Conservation (phyloP, 768 basidiomycete species). For the Lactarius vividus region DNA sequence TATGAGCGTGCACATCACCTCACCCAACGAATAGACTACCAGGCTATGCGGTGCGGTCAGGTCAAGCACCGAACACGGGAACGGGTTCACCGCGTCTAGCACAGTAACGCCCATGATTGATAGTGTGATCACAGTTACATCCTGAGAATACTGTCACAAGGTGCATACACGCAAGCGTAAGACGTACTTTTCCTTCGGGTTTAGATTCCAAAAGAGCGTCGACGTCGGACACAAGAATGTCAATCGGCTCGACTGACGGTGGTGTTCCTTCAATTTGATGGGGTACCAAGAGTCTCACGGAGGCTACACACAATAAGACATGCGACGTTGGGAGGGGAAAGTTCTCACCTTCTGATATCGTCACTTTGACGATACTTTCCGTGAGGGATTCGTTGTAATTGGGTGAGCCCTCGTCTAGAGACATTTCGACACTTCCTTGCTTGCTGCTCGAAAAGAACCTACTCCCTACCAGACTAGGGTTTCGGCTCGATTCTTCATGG, state of each 20-base stretch:
- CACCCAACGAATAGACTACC: slow-evolving; percentile 41
- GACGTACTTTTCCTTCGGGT: slow-evolving; percentile 64
- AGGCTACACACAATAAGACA: slow-evolving; percentile 31
- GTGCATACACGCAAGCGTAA: background rate
- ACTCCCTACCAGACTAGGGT: slow-evolving; percentile 74
- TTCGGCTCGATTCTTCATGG: slow-evolving; percentile 43
- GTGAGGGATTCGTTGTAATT: slow-evolving; percentile 30
- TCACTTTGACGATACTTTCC: slow-evolving; percentile 51
- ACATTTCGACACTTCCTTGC: slow-evolving; percentile 39
- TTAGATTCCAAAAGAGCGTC: slow-evolving; percentile 64
- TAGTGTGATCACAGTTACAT: slow-evolving; percentile 66
- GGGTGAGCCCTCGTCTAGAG: slow-evolving; percentile 36
- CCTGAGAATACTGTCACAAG: slow-evolving; percentile 39
- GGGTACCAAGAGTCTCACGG: slow-evolving; percentile 50
- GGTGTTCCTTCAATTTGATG: slow-evolving; percentile 36
- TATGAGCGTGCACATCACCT: slow-evolving; percentile 1
- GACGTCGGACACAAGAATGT: slow-evolving; percentile 59
- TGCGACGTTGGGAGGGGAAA: background rate
- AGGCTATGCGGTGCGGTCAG: slow-evolving; percentile 56
- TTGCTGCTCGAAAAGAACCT: slow-evolving; percentile 59
- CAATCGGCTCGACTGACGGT: slow-evolving; percentile 43
- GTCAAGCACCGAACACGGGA: slow-evolving; percentile 43
- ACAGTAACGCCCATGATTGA: slow-evolving; percentile 61
- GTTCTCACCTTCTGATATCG: slow-evolving; percentile 39
- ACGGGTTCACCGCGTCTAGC: slow-evolving; percentile 44